A percentile compares a stretch with the other conserved stretches of the same genome.
phyloP scores from a whole-genome alignment of 805 yeast genomes.

The Suhomyces emberorum region DNA sequence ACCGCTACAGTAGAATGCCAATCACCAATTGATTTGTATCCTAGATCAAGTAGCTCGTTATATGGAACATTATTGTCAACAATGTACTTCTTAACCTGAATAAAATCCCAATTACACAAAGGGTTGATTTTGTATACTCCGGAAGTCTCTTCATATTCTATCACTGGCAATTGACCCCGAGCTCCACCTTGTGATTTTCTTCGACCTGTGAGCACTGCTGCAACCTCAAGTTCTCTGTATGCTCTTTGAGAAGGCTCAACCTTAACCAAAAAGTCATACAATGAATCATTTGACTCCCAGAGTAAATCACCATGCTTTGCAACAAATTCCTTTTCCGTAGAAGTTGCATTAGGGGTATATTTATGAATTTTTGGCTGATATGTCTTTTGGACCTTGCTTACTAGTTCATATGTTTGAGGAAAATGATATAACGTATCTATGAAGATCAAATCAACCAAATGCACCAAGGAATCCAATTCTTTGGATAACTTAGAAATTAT shows the following conservation, averaged over 20 bases:
- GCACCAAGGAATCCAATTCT: slow-evolving; percentile 10
- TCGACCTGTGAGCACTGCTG: slow-evolving; percentile 89
- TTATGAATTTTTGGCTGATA: slow-evolving; percentile 62
- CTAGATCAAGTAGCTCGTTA: slow-evolving; percentile 77
- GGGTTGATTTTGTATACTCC: slow-evolving; percentile 87
- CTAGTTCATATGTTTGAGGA: slow-evolving; percentile 84
- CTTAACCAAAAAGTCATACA: slow-evolving; percentile 82
- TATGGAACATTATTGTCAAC: slow-evolving; percentile 75
- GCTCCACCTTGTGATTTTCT: slow-evolving; percentile 88
- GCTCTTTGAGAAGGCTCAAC: slow-evolving; percentile 92
- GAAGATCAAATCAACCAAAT: slow-evolving; percentile 71
- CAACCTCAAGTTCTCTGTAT: slow-evolving; percentile 65
- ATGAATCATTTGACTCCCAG: slow-evolving; percentile 80
- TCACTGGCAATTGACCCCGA: slow-evolving; percentile 63
- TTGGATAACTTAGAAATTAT: slow-evolving; percentile 57
- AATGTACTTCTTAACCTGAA: slow-evolving; percentile 66
- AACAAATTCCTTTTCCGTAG: slow-evolving; percentile 61
- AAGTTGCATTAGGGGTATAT: slow-evolving; percentile 60
- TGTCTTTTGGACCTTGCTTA: slow-evolving; percentile 50
- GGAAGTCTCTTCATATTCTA: slow-evolving; percentile 70
- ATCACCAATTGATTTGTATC: slow-evolving; percentile 91
- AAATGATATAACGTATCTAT: slow-evolving; percentile 91
- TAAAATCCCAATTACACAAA: slow-evolving; percentile 76
- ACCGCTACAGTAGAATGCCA: slow-evolving; percentile 94
- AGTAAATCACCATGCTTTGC: slow-evolving; percentile 66